phyloP scores from a whole-genome alignment of 2,329 filamentous ascomycete genomes.

The Cladosporium sp. region DNA sequence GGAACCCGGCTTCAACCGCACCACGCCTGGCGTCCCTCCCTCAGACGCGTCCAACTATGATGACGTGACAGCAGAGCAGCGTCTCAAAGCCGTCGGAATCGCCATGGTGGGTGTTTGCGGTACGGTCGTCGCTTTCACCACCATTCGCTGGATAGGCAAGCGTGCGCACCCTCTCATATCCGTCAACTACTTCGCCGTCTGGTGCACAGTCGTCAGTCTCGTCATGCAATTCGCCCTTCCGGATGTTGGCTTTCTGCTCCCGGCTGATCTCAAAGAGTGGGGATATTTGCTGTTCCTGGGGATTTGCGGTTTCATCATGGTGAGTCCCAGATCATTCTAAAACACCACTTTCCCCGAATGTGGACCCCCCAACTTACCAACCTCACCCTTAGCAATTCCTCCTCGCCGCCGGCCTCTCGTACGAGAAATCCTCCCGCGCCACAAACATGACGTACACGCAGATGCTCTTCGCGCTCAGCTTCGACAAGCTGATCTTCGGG shows the following conservation, averaged over 20 bases:
- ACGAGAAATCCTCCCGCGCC: constrained; percentile 61
- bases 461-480: constrained; percentile 64
- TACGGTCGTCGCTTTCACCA: constrained; percentile 67
- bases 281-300: constrained; percentile 64
- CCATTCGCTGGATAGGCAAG: constrained; percentile 74
- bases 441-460: constrained; percentile 67
- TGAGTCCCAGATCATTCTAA: constrained; percentile 28
- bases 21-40: constrained; percentile 17
- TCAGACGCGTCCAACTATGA: constrained; percentile 36
- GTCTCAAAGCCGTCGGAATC: constrained; percentile 64
- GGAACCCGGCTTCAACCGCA: constrained; percentile 28
- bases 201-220: constrained; percentile 64
- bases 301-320: constrained; percentile 70
- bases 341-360: constrained; percentile 4
- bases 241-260: constrained; percentile 54
- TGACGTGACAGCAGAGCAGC: constrained; percentile 56
- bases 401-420: constrained; percentile 70
- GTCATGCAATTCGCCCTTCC: constrained; percentile 56
- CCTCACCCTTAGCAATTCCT: constrained; percentile 61
- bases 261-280: constrained; percentile 57
- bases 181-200: constrained; percentile 77
- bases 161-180: constrained; percentile 77
- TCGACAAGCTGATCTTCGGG: constrained; percentile 62
- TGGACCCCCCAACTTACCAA: neutral
- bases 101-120: constrained; percentile 76